Evolutionary conservation across 257 asterid species (phyloP), one percentile per base, ranked within the genome.

Genomic region (Solanum sparsipilum): DNA sequence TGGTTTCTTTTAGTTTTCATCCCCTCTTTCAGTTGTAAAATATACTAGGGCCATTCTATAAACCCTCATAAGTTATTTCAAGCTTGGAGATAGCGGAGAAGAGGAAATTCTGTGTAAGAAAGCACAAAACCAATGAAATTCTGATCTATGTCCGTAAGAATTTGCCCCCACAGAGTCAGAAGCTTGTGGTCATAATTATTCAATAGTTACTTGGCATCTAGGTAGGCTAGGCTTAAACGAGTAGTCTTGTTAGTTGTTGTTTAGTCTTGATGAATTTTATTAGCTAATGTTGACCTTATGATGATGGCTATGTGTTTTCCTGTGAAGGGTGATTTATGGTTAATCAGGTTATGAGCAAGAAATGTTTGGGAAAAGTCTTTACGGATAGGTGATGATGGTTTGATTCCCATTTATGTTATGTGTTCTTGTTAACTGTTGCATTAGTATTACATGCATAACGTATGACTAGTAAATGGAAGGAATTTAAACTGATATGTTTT

Each of bases 51-150:
- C 2, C 9, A 56, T 18, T 56, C 2, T 56, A 56, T 16, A 18
- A 56, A 18, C n/a, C n/a, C 65, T 18, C 10, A 52, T 18, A 56
- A 1, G 4, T 0, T 18, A 18, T 18, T 56, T 18, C 4, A 0
- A 18, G 10, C 11, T 0, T 56, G 65, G n/a, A 56, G 10, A 56
- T 18, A 56, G 4, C 0, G 0, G n/a, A 56, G n/a, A 2, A 1
- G n/a, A 56, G 10, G n/a, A 5, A 56, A 6, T 56, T 56, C 0
- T 6, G 4, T 18, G n/a, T 16, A 56, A 56, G 10, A 3, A 56
- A 18, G n/a, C 4, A 3, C n/a, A 18, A 56, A 56, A 56, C 4
- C n/a, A 16, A 56, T 56, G 23, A 16, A 52, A 16, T 56, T 18
- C 1, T 18, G 2, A 18, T 2, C 9, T 18, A 18, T 2, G 10